A percentile compares a stretch with the other conserved stretches of the same genome.
Evolutionary conservation across 805 yeast genomes (phyloP).

Genomic region (Yarrowia deformans): DNA sequence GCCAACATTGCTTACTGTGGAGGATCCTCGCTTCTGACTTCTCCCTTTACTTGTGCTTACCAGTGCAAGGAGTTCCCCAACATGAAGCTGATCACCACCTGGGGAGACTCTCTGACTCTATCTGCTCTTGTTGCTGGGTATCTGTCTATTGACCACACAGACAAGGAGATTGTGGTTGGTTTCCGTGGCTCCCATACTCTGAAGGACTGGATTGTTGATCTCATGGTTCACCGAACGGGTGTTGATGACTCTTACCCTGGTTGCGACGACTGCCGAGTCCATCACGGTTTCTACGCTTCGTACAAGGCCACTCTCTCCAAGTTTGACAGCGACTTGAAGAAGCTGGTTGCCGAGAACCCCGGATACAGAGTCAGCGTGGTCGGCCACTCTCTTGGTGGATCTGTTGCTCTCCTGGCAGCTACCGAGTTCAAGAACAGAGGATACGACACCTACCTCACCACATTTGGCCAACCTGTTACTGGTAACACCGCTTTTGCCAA

Average conservation of each 20-base stretch:
- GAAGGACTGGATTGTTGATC: conserved; percentile 33
- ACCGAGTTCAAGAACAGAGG: conserved; percentile 64
- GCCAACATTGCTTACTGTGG: conserved; percentile 35
- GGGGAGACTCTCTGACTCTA: conserved; percentile 1
- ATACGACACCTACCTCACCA: conserved; percentile 59
- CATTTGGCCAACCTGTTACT: conserved; percentile 69
- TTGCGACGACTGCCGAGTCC: conserved; percentile 9
- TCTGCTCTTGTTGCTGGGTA: conserved; percentile 20
- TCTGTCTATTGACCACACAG: conserved; percentile 11
- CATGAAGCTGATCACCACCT: conserved; percentile 20
- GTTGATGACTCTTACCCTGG: conserved; percentile 9
- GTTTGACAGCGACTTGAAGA: conserved; percentile 5
- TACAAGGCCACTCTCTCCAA: conserved; percentile 2
- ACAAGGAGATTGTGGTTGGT: conserved; percentile 16
- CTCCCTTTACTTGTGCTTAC: conserved; percentile 20
- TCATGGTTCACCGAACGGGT: not conserved
- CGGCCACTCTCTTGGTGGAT: conserved; percentile 83
- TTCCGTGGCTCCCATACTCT: conserved; percentile 25
- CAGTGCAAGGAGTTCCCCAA: conserved; percentile 34
- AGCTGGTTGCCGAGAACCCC: conserved; percentile 48
- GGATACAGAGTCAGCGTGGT: conserved; percentile 60
- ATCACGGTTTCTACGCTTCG: conserved; percentile 5
- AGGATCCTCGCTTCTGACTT: not conserved
- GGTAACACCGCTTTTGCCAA: conserved; percentile 60
- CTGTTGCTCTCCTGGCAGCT: conserved; percentile 67